Evolutionary conservation across 176 grass and related monocot genomes (phyloP).

Genomic region (Aegilops umbellulata): DNA sequence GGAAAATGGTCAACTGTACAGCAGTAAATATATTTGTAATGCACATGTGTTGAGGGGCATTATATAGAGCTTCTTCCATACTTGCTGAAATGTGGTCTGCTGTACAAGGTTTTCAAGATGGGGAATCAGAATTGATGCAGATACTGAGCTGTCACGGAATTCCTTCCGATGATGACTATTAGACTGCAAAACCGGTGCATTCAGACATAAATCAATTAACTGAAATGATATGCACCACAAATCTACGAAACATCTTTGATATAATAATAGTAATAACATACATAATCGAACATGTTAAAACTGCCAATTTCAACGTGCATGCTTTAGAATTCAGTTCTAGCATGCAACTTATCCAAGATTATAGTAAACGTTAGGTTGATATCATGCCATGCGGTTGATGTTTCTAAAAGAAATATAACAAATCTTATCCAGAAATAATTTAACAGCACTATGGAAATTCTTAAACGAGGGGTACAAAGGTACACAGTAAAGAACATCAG

Average conservation of each 20-base stretch:
- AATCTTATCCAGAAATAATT: neutral
- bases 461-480: neutral
- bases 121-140: constrained; percentile 77
- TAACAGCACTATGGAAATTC: neutral
- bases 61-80: constrained; percentile 38
- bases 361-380: neutral
- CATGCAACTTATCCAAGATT: neutral
- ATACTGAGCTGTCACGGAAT: constrained; percentile 57
- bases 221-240: neutral
- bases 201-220: neutral
- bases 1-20: neutral
- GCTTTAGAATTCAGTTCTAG: neutral
- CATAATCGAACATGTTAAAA: neutral
- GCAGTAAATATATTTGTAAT: neutral
- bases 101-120: constrained; percentile 97
- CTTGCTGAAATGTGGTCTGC: constrained; percentile 94
- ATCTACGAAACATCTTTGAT: neutral
- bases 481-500: neutral
- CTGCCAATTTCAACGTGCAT: neutral
- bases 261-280: neutral
- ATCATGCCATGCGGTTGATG: neutral
- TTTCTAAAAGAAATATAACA: neutral
- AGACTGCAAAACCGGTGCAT: constrained; percentile 47
- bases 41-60: neutral
- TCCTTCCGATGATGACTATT: constrained; percentile 55